Base-by-base conservation (phyloP, 805 yeast genomes). In the Sporopachydermia lactativora region DNA sequence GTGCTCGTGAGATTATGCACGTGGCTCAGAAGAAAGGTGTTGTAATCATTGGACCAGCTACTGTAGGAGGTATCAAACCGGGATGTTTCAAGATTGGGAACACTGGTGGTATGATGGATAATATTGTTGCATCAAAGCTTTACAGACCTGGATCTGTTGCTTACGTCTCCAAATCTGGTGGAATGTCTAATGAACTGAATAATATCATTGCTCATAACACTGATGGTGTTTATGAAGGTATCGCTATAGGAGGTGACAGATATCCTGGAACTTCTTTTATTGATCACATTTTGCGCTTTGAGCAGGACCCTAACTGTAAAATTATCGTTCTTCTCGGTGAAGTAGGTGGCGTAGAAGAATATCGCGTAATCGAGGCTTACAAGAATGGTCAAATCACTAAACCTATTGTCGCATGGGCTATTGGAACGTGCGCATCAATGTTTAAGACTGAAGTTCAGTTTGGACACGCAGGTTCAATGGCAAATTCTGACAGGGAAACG, bases 241-340 rank as follows among this genome's bases (percentile, higher is more conserved):
- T 75, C 48, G 81, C 81, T 52, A 75, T 75, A 68, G 81, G 81
- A 47, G 81, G 81, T 59, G 81, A 75, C 64, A 73, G 81, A 49
- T 75, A 75, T 69, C 81, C 81, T 45, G 81, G 81, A 51, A 75
- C 81, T 49, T 73, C 78, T 53, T 75, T 75, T 61, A 75, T 75
- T 46, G 81, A 75, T 60, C 81, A 77, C 54, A 70, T 75, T 55
- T 64, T 76, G 45, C 71, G 79, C 51, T 75, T 66, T 69, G 68
- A 75, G 64, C 65, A 65, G 44, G 81, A 75, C 58, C 73, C 74
- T 45, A 74, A 69, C 57, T 74, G 79, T 55, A 77, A 75, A 64
- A 75, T 78, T 58, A 70, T 75, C 53, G 73, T 75, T 43, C 65
- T 75, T 52, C 70, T 75, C 48, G 81, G 81, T 54, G 81, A 75